Conservation (phyloP, 2,329 filamentous ascomycete genomes). For the Colletotrichum sp. region DNA sequence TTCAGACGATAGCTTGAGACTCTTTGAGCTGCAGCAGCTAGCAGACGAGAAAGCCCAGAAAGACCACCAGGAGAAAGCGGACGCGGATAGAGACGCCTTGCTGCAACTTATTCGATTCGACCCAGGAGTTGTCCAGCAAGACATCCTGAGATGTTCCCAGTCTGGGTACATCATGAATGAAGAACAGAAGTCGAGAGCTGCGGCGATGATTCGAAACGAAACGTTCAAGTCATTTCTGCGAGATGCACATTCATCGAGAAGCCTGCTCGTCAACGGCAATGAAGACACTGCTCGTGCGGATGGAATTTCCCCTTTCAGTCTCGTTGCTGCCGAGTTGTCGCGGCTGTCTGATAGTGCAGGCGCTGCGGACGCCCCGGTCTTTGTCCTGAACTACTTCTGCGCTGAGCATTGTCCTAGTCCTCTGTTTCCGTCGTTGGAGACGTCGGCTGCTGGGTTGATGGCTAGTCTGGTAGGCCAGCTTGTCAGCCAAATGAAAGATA, state of each 20-base stretch:
- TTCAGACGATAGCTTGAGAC: not conserved
- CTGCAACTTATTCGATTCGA: not conserved
- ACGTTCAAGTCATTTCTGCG: not conserved
- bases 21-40: not conserved
- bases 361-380: not conserved
- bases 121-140: not conserved
- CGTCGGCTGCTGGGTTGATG: not conserved
- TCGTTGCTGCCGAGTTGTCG: constrained; percentile 2
- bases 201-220: not conserved
- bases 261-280: not conserved
- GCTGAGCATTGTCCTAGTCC: not conserved
- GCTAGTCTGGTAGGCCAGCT: not conserved
- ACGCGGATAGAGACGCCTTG: not conserved
- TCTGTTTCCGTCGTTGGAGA: not conserved
- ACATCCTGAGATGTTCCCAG: not conserved
- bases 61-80: not conserved
- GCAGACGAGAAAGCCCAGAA: not conserved
- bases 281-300: not conserved
- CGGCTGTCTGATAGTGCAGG: not conserved
- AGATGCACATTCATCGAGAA: not conserved
- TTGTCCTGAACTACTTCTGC: not conserved
- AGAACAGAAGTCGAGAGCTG: not conserved
- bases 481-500: not conserved
- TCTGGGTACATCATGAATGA: not conserved
- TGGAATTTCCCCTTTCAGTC: not conserved